phyloP scores from a whole-genome alignment of 164 flowering plant genomes.

The Nymphaea thermarum region DNA sequence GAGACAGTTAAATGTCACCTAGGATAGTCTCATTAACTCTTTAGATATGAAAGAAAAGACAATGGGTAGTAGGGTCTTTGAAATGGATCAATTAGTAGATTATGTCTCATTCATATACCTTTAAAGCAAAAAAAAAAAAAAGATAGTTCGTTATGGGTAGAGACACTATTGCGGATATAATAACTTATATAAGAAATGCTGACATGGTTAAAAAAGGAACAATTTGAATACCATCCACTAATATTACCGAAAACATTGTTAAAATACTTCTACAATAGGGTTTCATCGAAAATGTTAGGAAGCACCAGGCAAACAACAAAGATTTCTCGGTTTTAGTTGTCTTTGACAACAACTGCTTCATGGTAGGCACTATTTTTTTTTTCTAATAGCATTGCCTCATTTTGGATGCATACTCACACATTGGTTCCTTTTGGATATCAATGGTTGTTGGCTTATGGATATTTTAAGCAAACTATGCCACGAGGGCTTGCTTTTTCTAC shows the following conservation, averaged over 20 bases:
- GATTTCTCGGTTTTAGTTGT: background rate
- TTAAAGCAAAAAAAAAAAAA: background rate
- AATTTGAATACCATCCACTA: slow-evolving; percentile 2
- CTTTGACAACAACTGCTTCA: too few relatives aligned
- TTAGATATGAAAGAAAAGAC: background rate
- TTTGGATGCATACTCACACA: too few relatives aligned
- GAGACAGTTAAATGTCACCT: background rate
- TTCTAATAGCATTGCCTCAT: too few relatives aligned
- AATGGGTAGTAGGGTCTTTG: background rate
- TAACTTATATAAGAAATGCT: slow-evolving; percentile 9
- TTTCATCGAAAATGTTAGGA: background rate
- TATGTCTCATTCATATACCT: background rate
- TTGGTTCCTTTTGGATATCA: too few relatives aligned
- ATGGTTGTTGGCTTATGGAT: too few relatives aligned
- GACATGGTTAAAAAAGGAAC: slow-evolving; percentile 4
- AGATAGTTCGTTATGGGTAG: background rate
- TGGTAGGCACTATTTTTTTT: too few relatives aligned
- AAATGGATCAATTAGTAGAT: slow-evolving; percentile 1
- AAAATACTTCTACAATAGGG: slow-evolving; percentile 5
- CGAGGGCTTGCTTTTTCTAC: too few relatives aligned
- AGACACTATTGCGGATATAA: slow-evolving; percentile 7
- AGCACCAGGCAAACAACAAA: background rate
- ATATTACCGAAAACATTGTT: slow-evolving; percentile 7
- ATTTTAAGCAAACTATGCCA: too few relatives aligned
- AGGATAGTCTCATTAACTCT: background rate